These are phyloP conservation scores for Mucor circinelloides DNA, from an alignment of 371 early-diverging fungal genomes.

Conservation along the genomic window DNA sequence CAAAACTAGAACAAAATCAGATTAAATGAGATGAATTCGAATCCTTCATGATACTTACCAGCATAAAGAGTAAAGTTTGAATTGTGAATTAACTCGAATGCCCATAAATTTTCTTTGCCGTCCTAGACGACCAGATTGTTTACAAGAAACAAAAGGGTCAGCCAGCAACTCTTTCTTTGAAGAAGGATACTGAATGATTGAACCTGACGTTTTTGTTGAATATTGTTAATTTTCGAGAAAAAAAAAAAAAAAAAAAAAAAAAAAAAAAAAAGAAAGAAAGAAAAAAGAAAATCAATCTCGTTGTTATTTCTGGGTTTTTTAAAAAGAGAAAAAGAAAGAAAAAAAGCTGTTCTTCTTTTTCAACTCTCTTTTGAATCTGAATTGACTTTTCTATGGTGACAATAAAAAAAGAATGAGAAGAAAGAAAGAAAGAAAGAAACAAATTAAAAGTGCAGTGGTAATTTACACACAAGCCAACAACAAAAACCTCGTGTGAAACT, in stretches of 20 bases:
- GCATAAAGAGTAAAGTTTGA: constrained; percentile 28
- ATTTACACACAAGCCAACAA: not conserved
- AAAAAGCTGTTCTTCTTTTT: not conserved
- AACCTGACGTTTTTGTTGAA: not conserved
- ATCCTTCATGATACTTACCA: constrained; percentile 10
- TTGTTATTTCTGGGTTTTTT: not conserved
- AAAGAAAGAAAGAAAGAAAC: constrained; percentile 1
- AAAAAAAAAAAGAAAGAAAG: not conserved
- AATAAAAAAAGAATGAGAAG: not conserved
- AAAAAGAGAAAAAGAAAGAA: not conserved
- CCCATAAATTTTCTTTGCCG: constrained; percentile 5
- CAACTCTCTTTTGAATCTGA: not conserved
- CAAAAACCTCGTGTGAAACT: not conserved
- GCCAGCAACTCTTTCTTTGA: constrained; percentile 12
- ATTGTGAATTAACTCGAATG: constrained; percentile 17
- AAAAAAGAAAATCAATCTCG: no score
- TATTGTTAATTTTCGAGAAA: not conserved
- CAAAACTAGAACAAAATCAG: constrained; percentile 25
- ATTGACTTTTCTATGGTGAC: not conserved
- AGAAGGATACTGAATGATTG: constrained; percentile 9
- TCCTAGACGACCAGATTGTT: constrained; percentile 4
- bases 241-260: not conserved
- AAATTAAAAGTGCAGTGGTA: not conserved
- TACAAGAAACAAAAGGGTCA: constrained; percentile 11
- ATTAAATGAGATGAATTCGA: not conserved